A percentile compares a stretch with the other conserved stretches of the same genome.
Evolutionary conservation across 1,284 basidiomycete species (phyloP).

Genomic region (Apiotrichum domesticum): DNA sequence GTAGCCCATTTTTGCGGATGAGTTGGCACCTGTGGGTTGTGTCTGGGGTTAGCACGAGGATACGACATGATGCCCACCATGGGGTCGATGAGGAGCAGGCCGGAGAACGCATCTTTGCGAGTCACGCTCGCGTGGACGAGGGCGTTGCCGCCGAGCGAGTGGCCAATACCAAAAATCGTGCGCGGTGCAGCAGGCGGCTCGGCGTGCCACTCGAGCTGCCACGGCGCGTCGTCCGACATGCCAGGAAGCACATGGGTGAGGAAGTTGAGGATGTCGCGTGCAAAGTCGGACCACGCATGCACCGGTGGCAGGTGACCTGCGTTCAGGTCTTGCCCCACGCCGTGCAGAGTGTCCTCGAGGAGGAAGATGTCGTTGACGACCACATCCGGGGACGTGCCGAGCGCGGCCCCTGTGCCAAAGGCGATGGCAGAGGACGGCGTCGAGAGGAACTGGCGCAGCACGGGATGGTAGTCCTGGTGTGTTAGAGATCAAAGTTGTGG

Average conservation of each 20-base stretch:
- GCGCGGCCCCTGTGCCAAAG: conserved; percentile 5
- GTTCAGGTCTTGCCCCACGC: conserved; percentile 66
- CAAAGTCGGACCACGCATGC: conserved; percentile 38
- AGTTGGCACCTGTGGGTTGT: conserved; percentile 50
- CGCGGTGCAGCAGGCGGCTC: neutral
- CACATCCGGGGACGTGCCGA: neutral
- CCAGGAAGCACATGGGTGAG: conserved; percentile 49
- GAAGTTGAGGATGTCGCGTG: conserved; percentile 44
- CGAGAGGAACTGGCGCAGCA: conserved; percentile 49
- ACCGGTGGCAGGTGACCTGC: conserved; percentile 49
- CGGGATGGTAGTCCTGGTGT: conserved; percentile 54
- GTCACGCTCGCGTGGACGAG: conserved; percentile 56
- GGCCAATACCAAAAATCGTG: conserved; percentile 8
- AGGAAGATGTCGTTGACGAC: conserved; percentile 72
- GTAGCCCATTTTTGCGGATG: conserved; percentile 50
- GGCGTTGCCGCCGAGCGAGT: conserved; percentile 8
- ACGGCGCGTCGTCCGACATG: neutral
- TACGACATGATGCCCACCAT: conserved; percentile 24
- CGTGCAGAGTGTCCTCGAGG: conserved; percentile 70
- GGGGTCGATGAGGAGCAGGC: conserved; percentile 73
- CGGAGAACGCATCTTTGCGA: conserved; percentile 64
- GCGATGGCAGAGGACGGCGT: neutral
- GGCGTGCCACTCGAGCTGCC: conserved; percentile 7
- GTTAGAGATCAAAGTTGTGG: too few species aligned
- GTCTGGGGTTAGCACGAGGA: neutral